Evolutionary conservation across 345 rosid species (phyloP).

Genomic region (Iberis pinnata): DNA sequence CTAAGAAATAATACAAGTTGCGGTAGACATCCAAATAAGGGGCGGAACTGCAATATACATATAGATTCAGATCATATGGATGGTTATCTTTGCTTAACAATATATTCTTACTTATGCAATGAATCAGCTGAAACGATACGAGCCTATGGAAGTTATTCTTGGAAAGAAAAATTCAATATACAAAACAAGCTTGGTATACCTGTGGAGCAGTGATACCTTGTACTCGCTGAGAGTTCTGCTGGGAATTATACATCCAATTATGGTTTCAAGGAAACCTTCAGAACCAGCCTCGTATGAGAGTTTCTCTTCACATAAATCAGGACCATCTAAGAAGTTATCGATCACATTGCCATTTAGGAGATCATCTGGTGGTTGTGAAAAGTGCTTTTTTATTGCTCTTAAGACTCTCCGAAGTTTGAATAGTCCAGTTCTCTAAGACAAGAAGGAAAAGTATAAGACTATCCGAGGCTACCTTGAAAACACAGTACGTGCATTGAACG

Average conservation of each 20-base stretch:
- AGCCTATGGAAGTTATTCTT: slow-evolving; percentile 1
- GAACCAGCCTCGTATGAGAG: slow-evolving; percentile 82
- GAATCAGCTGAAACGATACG: slow-evolving; percentile 10
- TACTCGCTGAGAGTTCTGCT: slow-evolving; percentile 52
- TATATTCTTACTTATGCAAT: slow-evolving; percentile 11
- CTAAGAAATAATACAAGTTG: slow-evolving; percentile 78
- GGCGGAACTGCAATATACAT: slow-evolving; percentile 55
- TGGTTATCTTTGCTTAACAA: slow-evolving; percentile 7
- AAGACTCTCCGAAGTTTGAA: slow-evolving; percentile 94
- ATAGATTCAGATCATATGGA: slow-evolving; percentile 4
- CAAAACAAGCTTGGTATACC: slow-evolving; percentile 39
- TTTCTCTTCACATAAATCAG: slow-evolving; percentile 73
- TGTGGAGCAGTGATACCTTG: slow-evolving; percentile 43
- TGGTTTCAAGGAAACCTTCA: slow-evolving; percentile 67
- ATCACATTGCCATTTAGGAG: slow-evolving; percentile 67
- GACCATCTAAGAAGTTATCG: slow-evolving; percentile 81
- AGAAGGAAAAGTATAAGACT: slow-evolving; percentile 15
- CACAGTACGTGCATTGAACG: neutral
- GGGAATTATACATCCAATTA: slow-evolving; percentile 57
- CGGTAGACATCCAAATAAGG: slow-evolving; percentile 75
- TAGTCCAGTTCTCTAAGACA: slow-evolving; percentile 78
- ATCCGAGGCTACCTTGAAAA: slow-evolving; percentile 21
- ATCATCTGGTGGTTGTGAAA: slow-evolving; percentile 85
- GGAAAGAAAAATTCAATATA: slow-evolving; percentile 1
- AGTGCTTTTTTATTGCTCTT: slow-evolving; percentile 91